Base-by-base conservation (phyloP, 768 basidiomycete species). In the Polyporus arcularius region DNA sequence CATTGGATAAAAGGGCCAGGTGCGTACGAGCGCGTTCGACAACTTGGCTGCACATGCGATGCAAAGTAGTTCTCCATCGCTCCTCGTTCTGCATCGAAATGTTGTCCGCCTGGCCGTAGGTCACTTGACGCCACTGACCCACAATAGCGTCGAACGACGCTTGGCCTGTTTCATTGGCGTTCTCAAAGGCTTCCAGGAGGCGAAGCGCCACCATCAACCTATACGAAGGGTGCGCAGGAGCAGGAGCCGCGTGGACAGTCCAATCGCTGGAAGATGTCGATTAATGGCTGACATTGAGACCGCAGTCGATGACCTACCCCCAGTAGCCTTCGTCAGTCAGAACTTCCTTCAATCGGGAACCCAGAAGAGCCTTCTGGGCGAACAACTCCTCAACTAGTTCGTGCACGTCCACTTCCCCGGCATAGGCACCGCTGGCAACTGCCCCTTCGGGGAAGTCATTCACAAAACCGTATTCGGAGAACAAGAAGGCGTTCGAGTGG, bases 401-500 rank as follows among this genome's bases (percentile, higher is more conserved):
- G 57, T 86, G 83, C 2, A 96, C 74, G 57, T 89, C 83, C 15
- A 92, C 79, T 65, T 92, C 88, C 15, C 83, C 84, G 6, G 73
- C 66, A 32, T 74, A 69, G 10, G 63, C 63, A 21, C 76, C 75
- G 14, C 62, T 62, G 18, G 57, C 50, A 28, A 73, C 48, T 9
- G 60, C 71, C 11, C 75, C 71, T 11, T 70, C 55, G 9, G 72
- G 65, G 15, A 76, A 65, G 15, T 63, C 31, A 64, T 82, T 80
- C 35, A 90, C 81, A 71, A 98, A 98, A 0, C 96, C 96, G 73
- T 98, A 98, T 71, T 98, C 96, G 21, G 86, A 80, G 70, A 95
- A 90, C 26, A 98, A 72, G 3, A 82, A 87, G 43, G 82, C 79
- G 64, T 94, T 96, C 28, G 86, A 75, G 73, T 96, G 95, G 6